A percentile compares a stretch with the other conserved stretches of the same genome.
phyloP scores from a whole-genome alignment of 2,329 filamentous ascomycete genomes.

The Falciphora oryzae region DNA sequence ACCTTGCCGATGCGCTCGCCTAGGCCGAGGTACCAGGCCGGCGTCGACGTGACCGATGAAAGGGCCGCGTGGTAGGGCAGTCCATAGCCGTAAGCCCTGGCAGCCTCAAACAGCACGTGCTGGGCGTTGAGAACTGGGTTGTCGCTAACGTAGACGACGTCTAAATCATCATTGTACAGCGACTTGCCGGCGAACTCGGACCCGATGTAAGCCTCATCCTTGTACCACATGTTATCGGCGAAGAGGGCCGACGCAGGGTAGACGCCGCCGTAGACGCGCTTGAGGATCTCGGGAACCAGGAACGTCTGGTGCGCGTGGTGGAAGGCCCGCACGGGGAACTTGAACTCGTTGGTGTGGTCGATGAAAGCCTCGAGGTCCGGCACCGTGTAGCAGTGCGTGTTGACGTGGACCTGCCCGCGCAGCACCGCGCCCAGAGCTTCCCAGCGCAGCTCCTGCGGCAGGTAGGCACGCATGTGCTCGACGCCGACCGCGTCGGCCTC shows the following conservation, averaged over 20 bases:
- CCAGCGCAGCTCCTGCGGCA: constrained; percentile 58
- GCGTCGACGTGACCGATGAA: constrained; percentile 51
- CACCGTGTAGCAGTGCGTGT: constrained; percentile 67
- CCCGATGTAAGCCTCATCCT: constrained; percentile 58
- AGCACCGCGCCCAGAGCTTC: constrained; percentile 58
- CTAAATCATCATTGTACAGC: constrained; percentile 59
- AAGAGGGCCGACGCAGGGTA: constrained; percentile 34
- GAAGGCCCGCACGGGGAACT: constrained; percentile 60
- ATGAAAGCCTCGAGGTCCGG: constrained; percentile 65
- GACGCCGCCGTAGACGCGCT: constrained; percentile 44
- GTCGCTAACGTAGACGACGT: constrained; percentile 63
- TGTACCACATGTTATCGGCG: constrained; percentile 67
- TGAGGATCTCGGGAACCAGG: constrained; percentile 59
- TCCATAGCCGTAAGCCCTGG: constrained; percentile 54
- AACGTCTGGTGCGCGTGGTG: constrained; percentile 66
- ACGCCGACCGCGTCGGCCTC: constrained; percentile 45
- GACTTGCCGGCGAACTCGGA: constrained; percentile 62
- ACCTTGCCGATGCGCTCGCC: constrained; percentile 54
- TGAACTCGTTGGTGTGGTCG: constrained; percentile 66
- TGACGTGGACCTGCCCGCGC: constrained; percentile 62
- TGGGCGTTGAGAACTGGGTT: constrained; percentile 66
- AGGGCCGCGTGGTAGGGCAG: constrained; percentile 56
- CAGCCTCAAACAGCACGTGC: constrained; percentile 61
- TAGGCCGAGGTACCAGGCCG: constrained; percentile 52
- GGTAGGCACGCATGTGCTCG: constrained; percentile 47